Percentiles rank a stretch among this genome's conserved stretches.
Evolutionary conservation across 257 asterid species (phyloP).

Genomic region (Scutellaria baicalensis): DNA sequence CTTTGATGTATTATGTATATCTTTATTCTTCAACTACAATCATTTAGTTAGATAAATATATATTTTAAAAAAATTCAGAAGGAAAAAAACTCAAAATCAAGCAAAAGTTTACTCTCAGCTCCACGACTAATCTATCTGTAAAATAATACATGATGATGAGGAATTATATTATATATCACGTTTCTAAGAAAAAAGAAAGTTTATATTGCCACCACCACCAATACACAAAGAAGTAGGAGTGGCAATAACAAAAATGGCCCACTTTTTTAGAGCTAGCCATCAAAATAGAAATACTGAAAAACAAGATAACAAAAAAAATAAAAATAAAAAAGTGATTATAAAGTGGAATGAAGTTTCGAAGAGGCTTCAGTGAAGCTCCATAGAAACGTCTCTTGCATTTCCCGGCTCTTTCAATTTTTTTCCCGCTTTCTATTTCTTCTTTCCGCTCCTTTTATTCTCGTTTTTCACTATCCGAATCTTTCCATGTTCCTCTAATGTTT

Average conservation of each 20-base stretch:
- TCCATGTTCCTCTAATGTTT: constrained; percentile 14
- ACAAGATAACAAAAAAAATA: too few relatives aligned
- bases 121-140: too few relatives aligned
- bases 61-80: too few relatives aligned
- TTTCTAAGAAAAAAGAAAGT: too few relatives aligned
- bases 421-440: constrained; percentile 44
- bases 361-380: constrained; percentile 32
- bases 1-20: too few relatives aligned
- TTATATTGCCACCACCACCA: not conserved
- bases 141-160: too few relatives aligned
- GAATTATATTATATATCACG: too few relatives aligned
- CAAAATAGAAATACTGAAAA: constrained; percentile 20
- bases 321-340: not conserved
- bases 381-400: constrained; percentile 32
- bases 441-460: constrained; percentile 20
- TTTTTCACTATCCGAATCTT: constrained; percentile 31
- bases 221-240: not conserved
- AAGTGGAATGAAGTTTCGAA: constrained; percentile 15
- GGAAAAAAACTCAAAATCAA: too few relatives aligned
- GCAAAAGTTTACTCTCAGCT: too few relatives aligned
- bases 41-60: too few relatives aligned
- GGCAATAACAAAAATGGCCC: constrained; percentile 9
- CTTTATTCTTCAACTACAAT: too few relatives aligned
- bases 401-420: constrained; percentile 62
- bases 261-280: constrained; percentile 10